Conservation (phyloP, 257 asterid genomes). For the Salvia miltiorrhiza region DNA sequence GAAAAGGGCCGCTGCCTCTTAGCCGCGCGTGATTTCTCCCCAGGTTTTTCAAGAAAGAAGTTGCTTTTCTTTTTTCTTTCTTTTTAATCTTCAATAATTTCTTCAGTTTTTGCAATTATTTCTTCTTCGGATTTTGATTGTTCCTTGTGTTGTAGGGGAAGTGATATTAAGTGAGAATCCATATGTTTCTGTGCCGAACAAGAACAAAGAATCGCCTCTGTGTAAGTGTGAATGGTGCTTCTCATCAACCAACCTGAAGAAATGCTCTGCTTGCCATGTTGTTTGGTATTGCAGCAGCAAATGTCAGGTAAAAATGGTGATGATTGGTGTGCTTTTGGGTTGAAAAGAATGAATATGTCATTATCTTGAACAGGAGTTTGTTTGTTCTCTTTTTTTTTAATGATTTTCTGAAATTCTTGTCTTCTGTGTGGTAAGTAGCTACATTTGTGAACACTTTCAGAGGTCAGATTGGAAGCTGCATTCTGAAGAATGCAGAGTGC, state of each 20-base stretch:
- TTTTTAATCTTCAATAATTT: slow-evolving; percentile 10
- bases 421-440: slow-evolving; percentile 7
- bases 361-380: slow-evolving; percentile 20
- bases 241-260: slow-evolving; percentile 55
- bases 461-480: slow-evolving; percentile 90
- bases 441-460: slow-evolving; percentile 37
- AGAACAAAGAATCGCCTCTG: slow-evolving; percentile 48
- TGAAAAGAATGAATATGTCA: not conserved
- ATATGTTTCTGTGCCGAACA: slow-evolving; percentile 74
- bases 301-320: slow-evolving; percentile 65
- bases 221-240: slow-evolving; percentile 87
- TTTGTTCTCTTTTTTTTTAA: not conserved
- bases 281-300: slow-evolving; percentile 72
- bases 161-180: slow-evolving; percentile 72
- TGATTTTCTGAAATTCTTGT: not conserved
- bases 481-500: slow-evolving; percentile 52
- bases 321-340: not conserved
- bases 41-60: slow-evolving; percentile 47
- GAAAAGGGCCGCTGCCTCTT: slow-evolving; percentile 85
- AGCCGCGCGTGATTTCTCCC: slow-evolving; percentile 61
- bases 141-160: slow-evolving; percentile 55
- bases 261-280: slow-evolving; percentile 84
- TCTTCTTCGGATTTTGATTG: not conserved
- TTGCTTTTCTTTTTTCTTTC: not conserved
- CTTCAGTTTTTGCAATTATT: not conserved